Evolutionary conservation across 805 yeast genomes (phyloP).

Genomic region (Blastobotrys mokoenaii): DNA sequence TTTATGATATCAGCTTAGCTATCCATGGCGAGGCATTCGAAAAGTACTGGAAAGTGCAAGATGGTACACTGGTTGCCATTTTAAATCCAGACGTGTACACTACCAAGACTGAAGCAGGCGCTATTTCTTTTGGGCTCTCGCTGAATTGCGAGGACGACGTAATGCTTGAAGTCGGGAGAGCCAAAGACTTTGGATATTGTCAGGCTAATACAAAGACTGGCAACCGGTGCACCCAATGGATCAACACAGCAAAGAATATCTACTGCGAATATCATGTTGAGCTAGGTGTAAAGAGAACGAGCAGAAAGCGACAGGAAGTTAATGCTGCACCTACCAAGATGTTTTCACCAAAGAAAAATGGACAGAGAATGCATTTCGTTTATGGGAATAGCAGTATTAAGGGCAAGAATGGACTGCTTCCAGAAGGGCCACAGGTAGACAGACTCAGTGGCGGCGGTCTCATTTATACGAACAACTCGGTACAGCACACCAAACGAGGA

Average conservation of each 20-base stretch:
- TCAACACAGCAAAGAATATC: slow-evolving; percentile 44
- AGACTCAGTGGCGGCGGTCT: too few relatives aligned
- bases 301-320: slow-evolving; percentile 68
- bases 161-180: slow-evolving; percentile 65
- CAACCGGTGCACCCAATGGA: slow-evolving; percentile 48
- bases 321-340: slow-evolving; percentile 46
- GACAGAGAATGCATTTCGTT: slow-evolving; percentile 6
- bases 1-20: slow-evolving; percentile 48
- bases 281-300: slow-evolving; percentile 39
- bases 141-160: slow-evolving; percentile 43
- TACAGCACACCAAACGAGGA: neutral
- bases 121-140: slow-evolving; percentile 42
- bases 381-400: too few relatives aligned
- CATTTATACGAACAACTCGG: slow-evolving; percentile 7
- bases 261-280: slow-evolving; percentile 72
- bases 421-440: slow-evolving; percentile 8
- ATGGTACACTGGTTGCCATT: slow-evolving; percentile 68
- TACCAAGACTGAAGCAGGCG: slow-evolving; percentile 22
- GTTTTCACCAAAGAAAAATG: slow-evolving; percentile 44
- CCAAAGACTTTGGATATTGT: slow-evolving; percentile 64
- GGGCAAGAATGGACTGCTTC: neutral
- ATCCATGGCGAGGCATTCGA: slow-evolving; percentile 62
- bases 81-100: slow-evolving; percentile 60
- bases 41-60: slow-evolving; percentile 60
- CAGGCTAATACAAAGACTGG: slow-evolving; percentile 41